Evolutionary conservation across 1,139 yeast genomes (phyloP), one percentile per base, ranked within the genome.

Genomic region (Debaryomyces sp.): DNA sequence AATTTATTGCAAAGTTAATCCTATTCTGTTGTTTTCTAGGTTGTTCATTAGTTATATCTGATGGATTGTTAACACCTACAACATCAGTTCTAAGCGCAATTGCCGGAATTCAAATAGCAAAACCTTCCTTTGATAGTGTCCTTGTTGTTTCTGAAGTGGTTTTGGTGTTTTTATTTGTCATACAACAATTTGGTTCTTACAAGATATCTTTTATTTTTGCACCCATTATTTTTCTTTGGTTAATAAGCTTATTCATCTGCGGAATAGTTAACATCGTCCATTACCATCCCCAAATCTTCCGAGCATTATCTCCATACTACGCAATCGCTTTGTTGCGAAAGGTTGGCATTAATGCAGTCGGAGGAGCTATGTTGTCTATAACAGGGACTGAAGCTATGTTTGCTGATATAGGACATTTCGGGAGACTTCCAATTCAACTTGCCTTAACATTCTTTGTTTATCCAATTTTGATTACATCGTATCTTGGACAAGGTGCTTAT

Each of bases 321-420:
- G 87, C 85, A 2, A 69, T 80, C 44, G 55, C 66, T 17, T 70
- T 75, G 32, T 64, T 82, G 52, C 64, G 62, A 43, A 53, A 56
- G 8, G 73, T 75, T 3, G 75, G 75, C 3, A 64, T 80, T 33
- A 80, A 78, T 54, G 70, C 73, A 2, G 64, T 82, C 39, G 72
- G 80, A 8, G 78, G 81, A 5, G 78, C 80, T 2, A 76, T 81
- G 78, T 72, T 82, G 49, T 69, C 84, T 1, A 68, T 82, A 23
- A 81, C 87, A 0, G 87, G 87, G 37, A 70, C 80, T 2, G 87
- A 82, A 55, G 85, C 86, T 4, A 77, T 82, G 82, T 82, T 82
- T 65, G 84, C 85, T 4, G 86, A 82, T 61, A 68, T 82, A 47
- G 83, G 85, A 1, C 84, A 80, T 53, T 80, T 81, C 57, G 81